Conservation (phyloP, 192 early-diverging fungal species). For the Coemansia sp. region DNA sequence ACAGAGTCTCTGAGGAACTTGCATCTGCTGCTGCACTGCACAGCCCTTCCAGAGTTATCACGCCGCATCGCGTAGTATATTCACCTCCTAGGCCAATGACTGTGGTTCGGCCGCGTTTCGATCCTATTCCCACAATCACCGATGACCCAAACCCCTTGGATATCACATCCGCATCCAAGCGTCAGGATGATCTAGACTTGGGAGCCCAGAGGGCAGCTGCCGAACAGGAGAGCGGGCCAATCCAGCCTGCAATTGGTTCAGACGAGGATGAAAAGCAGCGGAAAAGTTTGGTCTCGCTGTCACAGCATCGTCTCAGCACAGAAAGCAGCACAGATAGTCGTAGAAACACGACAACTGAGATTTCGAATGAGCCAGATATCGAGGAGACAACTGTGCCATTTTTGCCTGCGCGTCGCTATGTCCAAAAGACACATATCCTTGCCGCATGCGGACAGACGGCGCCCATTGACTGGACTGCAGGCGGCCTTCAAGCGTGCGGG, state of each 20-base stretch:
- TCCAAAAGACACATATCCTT: constrained; percentile 49
- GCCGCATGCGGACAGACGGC: constrained; percentile 51
- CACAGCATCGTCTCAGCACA: constrained; percentile 16
- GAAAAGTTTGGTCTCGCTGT: neutral
- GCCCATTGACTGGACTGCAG: constrained; percentile 50
- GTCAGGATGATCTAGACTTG: neutral
- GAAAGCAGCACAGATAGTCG: constrained; percentile 1
- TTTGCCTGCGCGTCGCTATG: constrained; percentile 48
- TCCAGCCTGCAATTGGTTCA: neutral
- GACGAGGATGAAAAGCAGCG: constrained; percentile 2
- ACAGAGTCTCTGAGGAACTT: neutral
- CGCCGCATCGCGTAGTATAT: constrained; percentile 51
- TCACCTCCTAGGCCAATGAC: constrained; percentile 37
- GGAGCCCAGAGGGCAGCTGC: neutral
- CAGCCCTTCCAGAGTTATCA: constrained; percentile 38
- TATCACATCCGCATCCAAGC: neutral
- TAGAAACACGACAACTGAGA: constrained; percentile 16
- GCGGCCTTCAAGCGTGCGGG: constrained; percentile 46
- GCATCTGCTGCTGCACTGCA: constrained; percentile 19
- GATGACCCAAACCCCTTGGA: neutral
- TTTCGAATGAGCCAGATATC: constrained; percentile 26
- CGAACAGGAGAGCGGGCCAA: neutral
- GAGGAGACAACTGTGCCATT: constrained; percentile 53
- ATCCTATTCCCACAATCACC: neutral
- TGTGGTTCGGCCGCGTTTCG: constrained; percentile 12